Base-by-base conservation (phyloP, 2,329 filamentous ascomycete species). In the Trematosphaeria pertusa region DNA sequence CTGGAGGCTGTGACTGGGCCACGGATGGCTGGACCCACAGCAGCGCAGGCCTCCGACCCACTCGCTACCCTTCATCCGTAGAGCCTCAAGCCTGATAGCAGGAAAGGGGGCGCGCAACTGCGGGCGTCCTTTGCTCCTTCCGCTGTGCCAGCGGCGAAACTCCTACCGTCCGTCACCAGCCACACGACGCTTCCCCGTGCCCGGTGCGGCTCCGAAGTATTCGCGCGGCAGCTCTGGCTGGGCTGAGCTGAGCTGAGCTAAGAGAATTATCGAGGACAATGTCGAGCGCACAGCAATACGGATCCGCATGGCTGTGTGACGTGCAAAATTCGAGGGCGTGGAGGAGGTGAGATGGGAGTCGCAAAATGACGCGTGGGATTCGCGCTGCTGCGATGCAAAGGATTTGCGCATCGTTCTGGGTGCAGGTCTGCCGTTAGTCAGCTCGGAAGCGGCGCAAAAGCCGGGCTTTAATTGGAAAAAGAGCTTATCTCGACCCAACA, bases 181-280 rank as follows among this genome's bases (percentile, higher is more conserved):
- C 24, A 28, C 24, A 12, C 24, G 12, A 28, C 12, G 12, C 24
- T 28, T 28, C 24, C 24, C 12, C 24, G 12, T 28, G 24, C 8
- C 24, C 24, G 24, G 8, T 7, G 24, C 24, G 24, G 24, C 24
- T 7, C 24, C 24, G 24, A 28, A 7, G 7, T 12, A 28, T 28
- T 28, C 12, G 24, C 24, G 24, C 24, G 24, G n/a, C n/a, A 28
- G 24, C 12, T 11, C 30, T 5, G 22, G 17, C 11, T 18, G 7
- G 6, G 33, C 38, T 43, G 36, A 48, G 39, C 44, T n/a, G n/a
- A n/a, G n/a, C n/a, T 28, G 26, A 46, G 50, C 46, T 45, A 46
- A 52, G 50, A 39, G 37, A 7, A n/a, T 14, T 14, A 17, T 47
- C 52, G 57, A 53, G 49, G 49, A 53, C 54, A 56, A 55, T n/a